These are phyloP conservation scores for Neonectria magnoliae DNA, from an alignment of 2,329 filamentous ascomycete genomes.

Conservation along the genomic window DNA sequence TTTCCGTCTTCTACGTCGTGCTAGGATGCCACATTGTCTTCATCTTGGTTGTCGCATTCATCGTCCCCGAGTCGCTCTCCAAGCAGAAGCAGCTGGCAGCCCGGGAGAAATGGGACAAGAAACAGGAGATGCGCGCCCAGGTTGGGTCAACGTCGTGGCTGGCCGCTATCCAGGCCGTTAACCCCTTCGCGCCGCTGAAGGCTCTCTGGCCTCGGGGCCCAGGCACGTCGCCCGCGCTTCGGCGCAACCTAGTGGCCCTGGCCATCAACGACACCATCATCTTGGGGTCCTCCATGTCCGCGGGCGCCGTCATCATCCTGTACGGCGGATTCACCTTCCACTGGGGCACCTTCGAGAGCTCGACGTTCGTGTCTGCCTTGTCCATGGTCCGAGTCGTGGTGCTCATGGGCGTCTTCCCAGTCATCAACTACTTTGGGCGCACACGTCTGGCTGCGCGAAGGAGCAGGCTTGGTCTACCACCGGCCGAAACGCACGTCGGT, in stretches of 20 bases:
- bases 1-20: conserved; percentile 87
- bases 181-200: conserved; percentile 80
- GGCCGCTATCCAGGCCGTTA: conserved; percentile 57
- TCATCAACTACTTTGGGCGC: conserved; percentile 80
- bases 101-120: conserved; percentile 70
- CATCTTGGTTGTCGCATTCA: conserved; percentile 74
- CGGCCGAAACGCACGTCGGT: conserved; percentile 67
- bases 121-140: conserved; percentile 51
- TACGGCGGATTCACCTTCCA: conserved; percentile 84
- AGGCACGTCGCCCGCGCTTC: conserved; percentile 66
- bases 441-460: conserved; percentile 57
- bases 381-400: conserved; percentile 80
- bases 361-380: conserved; percentile 81
- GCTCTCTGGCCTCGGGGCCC: conserved; percentile 79
- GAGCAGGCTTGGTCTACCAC: conserved; percentile 49
- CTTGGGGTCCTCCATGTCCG: conserved; percentile 83
- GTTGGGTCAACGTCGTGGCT: conserved; percentile 43
- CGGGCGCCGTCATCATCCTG: conserved; percentile 82
- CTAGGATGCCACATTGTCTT: conserved; percentile 78
- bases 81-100: conserved; percentile 76
- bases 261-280: conserved; percentile 84
- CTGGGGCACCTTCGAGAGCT: conserved; percentile 85
- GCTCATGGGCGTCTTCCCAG: conserved; percentile 79
- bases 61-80: conserved; percentile 87
- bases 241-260: conserved; percentile 84